Conservation (phyloP, 2,329 filamentous ascomycete species). For the Trichophyton verrucosum region DNA sequence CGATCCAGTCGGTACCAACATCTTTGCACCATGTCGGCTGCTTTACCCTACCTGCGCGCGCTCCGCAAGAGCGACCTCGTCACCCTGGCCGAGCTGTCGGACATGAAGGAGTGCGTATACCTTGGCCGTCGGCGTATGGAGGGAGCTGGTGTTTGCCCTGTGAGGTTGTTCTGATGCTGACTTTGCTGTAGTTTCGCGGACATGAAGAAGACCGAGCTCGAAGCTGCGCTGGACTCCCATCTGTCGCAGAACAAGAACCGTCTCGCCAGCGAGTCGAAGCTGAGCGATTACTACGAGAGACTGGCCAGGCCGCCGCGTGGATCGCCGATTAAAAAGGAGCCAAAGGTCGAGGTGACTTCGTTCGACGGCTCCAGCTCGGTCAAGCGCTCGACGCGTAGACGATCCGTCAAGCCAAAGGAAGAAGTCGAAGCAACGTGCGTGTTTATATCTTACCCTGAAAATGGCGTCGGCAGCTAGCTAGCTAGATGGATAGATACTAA, state of each 20-base stretch:
- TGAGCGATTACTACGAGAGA: slow-evolving; percentile 63
- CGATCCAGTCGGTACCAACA: slow-evolving; percentile 28
- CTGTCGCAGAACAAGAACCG: slow-evolving; percentile 56
- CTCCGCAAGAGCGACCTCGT: slow-evolving; percentile 73
- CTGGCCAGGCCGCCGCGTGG: slow-evolving; percentile 25
- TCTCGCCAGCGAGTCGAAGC: slow-evolving; percentile 50
- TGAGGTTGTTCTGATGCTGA: slow-evolving; percentile 10
- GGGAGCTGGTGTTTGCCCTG: not conserved
- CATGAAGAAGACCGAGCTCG: slow-evolving; percentile 68
- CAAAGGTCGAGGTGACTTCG: slow-evolving; percentile 26
- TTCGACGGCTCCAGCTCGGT: slow-evolving; percentile 22
- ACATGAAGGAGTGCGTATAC: slow-evolving; percentile 56
- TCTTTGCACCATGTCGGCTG: slow-evolving; percentile 45
- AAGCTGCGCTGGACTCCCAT: slow-evolving; percentile 59
- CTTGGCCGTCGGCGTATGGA: slow-evolving; percentile 1
- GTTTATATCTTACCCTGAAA: not conserved
- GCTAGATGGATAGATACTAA: too few species aligned
- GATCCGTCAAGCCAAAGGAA: slow-evolving; percentile 34
- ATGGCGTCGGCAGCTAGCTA: too few species aligned
- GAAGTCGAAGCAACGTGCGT: slow-evolving; percentile 16
- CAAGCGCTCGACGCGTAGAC: slow-evolving; percentile 28
- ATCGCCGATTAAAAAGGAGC: slow-evolving; percentile 41
- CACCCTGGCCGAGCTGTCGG: slow-evolving; percentile 59
- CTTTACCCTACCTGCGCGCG: slow-evolving; percentile 61
- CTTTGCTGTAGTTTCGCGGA: slow-evolving; percentile 48